These are phyloP conservation scores for Tylopilus sp. DNA, from an alignment of 768 basidiomycete genomes.

Conservation along the genomic window DNA sequence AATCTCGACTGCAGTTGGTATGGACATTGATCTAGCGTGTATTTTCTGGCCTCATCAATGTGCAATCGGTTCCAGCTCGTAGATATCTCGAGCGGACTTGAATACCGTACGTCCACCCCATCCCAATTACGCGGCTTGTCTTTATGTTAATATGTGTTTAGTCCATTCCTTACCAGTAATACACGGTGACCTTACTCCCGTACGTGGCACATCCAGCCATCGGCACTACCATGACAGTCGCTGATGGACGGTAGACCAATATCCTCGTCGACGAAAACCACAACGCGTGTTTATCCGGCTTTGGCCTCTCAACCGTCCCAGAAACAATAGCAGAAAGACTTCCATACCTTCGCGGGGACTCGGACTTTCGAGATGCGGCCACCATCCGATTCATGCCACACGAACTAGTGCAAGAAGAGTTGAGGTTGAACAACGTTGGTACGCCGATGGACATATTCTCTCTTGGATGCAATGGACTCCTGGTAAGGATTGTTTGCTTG, in stretches of 20 bases:
- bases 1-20: slow-evolving; percentile 9
- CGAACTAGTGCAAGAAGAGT: slow-evolving; percentile 6
- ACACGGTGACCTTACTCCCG: slow-evolving; percentile 13
- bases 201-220: not conserved
- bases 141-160: not conserved
- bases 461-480: slow-evolving; percentile 6
- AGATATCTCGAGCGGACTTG: slow-evolving; percentile 15
- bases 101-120: slow-evolving; percentile 7
- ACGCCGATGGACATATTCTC: slow-evolving; percentile 10
- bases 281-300: slow-evolving; percentile 9
- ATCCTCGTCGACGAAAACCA: slow-evolving; percentile 12
- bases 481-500: not conserved
- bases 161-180: slow-evolving; percentile 16
- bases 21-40: not conserved
- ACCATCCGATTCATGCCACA: slow-evolving; percentile 16
- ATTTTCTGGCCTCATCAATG: not conserved
- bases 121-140: not conserved
- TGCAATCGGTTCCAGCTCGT: slow-evolving; percentile 3
- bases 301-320: slow-evolving; percentile 12
- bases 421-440: not conserved
- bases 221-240: not conserved
- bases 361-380: slow-evolving; percentile 7
- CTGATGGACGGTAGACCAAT: slow-evolving; percentile 6
- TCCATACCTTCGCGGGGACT: slow-evolving; percentile 10
- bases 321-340: slow-evolving; percentile 11